A percentile compares a stretch with the other conserved stretches of the same genome.
phyloP scores from a whole-genome alignment of 208 protist genomes.

The Borovskyia barvae region DNA sequence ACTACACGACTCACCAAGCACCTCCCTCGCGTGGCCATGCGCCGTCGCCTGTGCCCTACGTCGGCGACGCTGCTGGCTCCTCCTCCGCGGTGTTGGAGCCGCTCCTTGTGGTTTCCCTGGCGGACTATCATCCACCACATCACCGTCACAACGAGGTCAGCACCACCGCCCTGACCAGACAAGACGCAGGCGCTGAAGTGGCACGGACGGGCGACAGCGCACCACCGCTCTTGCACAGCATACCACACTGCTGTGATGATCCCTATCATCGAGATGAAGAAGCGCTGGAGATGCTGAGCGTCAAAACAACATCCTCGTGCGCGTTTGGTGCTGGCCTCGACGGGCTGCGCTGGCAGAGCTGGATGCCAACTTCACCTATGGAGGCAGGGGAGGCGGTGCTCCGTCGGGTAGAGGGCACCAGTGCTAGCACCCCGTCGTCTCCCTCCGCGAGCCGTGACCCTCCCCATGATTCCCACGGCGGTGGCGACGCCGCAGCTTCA shows the following conservation, averaged over 20 bases:
- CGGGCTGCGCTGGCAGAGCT: conserved; percentile 24
- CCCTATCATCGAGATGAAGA: conserved; percentile 54
- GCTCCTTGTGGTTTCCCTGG: conserved; percentile 18
- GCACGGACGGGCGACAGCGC: neutral
- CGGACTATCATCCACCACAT: no score
- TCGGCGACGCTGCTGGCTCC: neutral
- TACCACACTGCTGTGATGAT: conserved; percentile 42
- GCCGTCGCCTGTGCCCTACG: neutral
- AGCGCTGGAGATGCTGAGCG: conserved; percentile 45
- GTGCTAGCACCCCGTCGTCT: neutral
- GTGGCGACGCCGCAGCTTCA: no score
- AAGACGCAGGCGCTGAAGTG: no score
- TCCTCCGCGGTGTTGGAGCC: neutral
- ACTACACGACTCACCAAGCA: no score
- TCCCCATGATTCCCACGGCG: neutral
- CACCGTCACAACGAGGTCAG: no score
- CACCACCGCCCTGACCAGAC: no score
- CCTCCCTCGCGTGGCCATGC: neutral
- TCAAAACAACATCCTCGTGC: conserved; percentile 55
- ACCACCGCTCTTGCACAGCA: conserved; percentile 3
- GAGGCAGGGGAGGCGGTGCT: conserved; percentile 9
- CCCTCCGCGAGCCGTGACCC: neutral
- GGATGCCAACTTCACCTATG: conserved; percentile 20
- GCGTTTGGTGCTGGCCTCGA: conserved; percentile 44
- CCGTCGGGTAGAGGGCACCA: neutral